A percentile compares a stretch with the other conserved stretches of the same genome.
Evolutionary conservation across 1,284 basidiomycete species (phyloP).

Genomic region (Pascua sp.): DNA sequence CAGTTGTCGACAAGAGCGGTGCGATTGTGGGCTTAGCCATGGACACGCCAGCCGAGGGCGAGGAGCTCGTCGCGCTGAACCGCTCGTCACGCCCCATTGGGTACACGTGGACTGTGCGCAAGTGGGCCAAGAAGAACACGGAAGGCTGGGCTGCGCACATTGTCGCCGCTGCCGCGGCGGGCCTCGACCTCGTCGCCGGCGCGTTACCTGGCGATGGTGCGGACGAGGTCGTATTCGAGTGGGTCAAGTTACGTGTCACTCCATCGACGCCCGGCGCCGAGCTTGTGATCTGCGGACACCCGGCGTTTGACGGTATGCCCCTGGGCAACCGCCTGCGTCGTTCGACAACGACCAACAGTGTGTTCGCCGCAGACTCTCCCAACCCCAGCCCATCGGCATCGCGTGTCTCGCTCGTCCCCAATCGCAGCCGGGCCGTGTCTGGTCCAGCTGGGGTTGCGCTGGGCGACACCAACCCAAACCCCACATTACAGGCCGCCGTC

Average conservation of each 20-base stretch:
- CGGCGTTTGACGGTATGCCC: constrained; percentile 6
- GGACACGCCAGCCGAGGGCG: not conserved
- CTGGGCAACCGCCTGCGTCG: not conserved
- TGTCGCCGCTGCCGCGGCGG: constrained; percentile 39
- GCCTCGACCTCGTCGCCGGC: constrained; percentile 34
- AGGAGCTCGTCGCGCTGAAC: constrained; percentile 4
- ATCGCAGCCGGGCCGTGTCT: not conserved
- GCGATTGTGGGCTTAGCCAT: constrained; percentile 32
- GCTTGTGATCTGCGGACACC: constrained; percentile 11
- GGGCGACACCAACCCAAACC: no score
- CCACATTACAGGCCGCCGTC: no score
- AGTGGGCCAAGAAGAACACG: constrained; percentile 65
- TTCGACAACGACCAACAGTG: no score
- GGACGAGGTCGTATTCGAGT: constrained; percentile 49
- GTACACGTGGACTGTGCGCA: constrained; percentile 77
- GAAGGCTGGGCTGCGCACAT: constrained; percentile 43
- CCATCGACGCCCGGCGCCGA: constrained; percentile 11
- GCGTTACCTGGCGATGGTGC: constrained; percentile 22
- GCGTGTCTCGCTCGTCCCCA: no score
- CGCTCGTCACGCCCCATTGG: constrained; percentile 40
- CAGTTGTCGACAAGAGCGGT: constrained; percentile 27
- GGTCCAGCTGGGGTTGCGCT: not conserved
- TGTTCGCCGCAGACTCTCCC: no score
- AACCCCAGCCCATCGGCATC: no score
- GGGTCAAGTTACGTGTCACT: constrained; percentile 37